These are phyloP conservation scores for Leishmania gerbilli DNA, from an alignment of 208 protist species.

Conservation along the genomic window DNA sequence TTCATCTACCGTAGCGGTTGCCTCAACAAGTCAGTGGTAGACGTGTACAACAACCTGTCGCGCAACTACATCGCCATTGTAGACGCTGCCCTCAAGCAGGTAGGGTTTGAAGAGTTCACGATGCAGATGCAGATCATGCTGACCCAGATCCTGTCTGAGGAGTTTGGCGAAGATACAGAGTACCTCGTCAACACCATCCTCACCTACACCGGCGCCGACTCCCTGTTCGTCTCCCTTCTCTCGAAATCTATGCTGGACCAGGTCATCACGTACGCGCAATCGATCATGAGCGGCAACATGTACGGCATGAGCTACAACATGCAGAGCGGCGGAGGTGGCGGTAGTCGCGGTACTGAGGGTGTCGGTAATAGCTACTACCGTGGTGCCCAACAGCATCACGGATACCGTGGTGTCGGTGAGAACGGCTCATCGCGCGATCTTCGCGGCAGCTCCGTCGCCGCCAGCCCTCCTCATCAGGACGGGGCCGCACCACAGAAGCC, in stretches of 20 bases:
- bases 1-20: constrained; percentile 63
- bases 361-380: constrained; percentile 20
- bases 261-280: constrained; percentile 44
- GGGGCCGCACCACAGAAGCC: constrained; percentile 16
- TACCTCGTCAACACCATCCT: constrained; percentile 45
- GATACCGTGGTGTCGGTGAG: constrained; percentile 13
- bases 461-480: constrained; percentile 13
- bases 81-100: constrained; percentile 27
- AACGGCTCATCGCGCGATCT: constrained; percentile 16
- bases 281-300: constrained; percentile 32
- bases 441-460: constrained; percentile 10
- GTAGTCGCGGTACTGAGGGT: constrained; percentile 4
- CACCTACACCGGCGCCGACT: constrained; percentile 21
- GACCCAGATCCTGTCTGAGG: constrained; percentile 32
- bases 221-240: constrained; percentile 54
- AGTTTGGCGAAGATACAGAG: constrained; percentile 37
- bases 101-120: constrained; percentile 30
- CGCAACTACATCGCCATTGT: constrained; percentile 30
- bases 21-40: constrained; percentile 42
- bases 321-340: constrained; percentile 14
- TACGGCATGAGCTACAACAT: constrained; percentile 15
- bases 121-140: constrained; percentile 49
- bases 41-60: constrained; percentile 59
- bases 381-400: constrained; percentile 20
- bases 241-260: constrained; percentile 41